phyloP scores from a whole-genome alignment of 495 filamentous ascomycete genomes.

The Aspergillus ellipticus region DNA sequence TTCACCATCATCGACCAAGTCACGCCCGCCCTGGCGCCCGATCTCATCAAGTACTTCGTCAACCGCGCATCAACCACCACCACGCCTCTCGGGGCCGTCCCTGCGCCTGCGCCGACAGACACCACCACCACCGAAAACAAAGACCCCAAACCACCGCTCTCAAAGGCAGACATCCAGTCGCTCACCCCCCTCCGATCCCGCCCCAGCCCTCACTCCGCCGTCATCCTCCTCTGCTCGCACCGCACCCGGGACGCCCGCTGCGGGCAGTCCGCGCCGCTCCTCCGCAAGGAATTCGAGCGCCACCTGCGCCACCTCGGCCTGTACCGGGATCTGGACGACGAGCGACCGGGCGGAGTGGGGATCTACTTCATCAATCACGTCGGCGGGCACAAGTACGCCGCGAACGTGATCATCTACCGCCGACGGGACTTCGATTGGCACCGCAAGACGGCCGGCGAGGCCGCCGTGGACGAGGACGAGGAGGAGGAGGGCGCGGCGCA shows the following conservation, averaged over 20 bases:
- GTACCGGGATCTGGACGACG: slow-evolving; percentile 82
- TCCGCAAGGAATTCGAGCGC: slow-evolving; percentile 81
- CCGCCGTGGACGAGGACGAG: too few relatives aligned
- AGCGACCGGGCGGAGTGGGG: slow-evolving; percentile 82
- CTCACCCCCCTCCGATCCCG: slow-evolving; percentile 58
- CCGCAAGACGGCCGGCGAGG: slow-evolving; percentile 26
- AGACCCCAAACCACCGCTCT: slow-evolving; percentile 16
- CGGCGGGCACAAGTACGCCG: slow-evolving; percentile 35
- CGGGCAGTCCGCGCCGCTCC: slow-evolving; percentile 84
- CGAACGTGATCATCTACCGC: slow-evolving; percentile 89
- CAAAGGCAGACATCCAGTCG: slow-evolving; percentile 30
- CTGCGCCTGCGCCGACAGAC: too few relatives aligned
- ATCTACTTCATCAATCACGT: slow-evolving; percentile 97
- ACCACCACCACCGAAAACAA: slow-evolving; percentile 6
- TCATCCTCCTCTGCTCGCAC: slow-evolving; percentile 93
- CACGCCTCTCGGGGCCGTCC: slow-evolving; percentile 57
- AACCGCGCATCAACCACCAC: slow-evolving; percentile 70
- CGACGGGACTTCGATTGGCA: slow-evolving; percentile 56
- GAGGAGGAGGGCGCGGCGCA: slow-evolving; percentile 64
- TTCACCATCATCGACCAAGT: slow-evolving; percentile 87
- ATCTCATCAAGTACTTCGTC: slow-evolving; percentile 69
- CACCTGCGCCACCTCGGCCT: slow-evolving; percentile 81
- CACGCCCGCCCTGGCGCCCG: slow-evolving; percentile 67
- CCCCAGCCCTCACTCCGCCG: slow-evolving; percentile 71
- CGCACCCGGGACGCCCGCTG: slow-evolving; percentile 90